These are phyloP conservation scores for Penicillium pulvis DNA, from an alignment of 495 filamentous ascomycete genomes.

Conservation along the genomic window DNA sequence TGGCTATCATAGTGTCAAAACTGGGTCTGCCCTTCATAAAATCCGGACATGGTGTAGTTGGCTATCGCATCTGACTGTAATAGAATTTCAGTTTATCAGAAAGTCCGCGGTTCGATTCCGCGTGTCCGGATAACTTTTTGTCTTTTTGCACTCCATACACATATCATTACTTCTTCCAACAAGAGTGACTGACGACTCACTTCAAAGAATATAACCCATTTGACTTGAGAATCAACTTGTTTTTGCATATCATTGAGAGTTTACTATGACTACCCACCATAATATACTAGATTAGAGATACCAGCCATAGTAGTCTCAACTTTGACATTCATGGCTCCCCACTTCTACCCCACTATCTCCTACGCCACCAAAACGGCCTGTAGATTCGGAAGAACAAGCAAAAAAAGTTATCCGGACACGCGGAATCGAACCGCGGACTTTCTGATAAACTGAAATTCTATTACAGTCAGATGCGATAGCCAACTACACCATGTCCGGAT, in stretches of 20 bases:
- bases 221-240: no score
- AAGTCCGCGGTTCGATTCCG: conserved; percentile 10
- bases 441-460: conserved; percentile 5
- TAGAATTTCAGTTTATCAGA: conserved; percentile 5
- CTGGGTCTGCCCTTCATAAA: not conserved
- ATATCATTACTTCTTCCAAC: no score
- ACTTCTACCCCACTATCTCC: no score
- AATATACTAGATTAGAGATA: no score
- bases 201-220: no score
- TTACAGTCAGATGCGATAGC: conserved; percentile 10
- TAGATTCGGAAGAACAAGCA: not conserved
- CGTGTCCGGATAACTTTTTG: conserved; percentile 2
- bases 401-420: conserved; percentile 5
- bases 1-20: not conserved
- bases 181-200: no score
- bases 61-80: conserved; percentile 10
- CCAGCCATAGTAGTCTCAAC: no score
- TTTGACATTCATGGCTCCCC: no score
- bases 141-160: not conserved
- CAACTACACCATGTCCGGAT: conserved; percentile 9
- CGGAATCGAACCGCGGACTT: conserved; percentile 10
- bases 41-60: conserved; percentile 8
- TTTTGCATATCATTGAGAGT: no score
- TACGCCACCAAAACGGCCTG: no score
- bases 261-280: no score